Percentiles rank a stretch among this genome's conserved stretches.
These are phyloP conservation scores for Dioscorea alata DNA, from an alignment of 106 monocot genomes.

Conservation along the genomic window DNA sequence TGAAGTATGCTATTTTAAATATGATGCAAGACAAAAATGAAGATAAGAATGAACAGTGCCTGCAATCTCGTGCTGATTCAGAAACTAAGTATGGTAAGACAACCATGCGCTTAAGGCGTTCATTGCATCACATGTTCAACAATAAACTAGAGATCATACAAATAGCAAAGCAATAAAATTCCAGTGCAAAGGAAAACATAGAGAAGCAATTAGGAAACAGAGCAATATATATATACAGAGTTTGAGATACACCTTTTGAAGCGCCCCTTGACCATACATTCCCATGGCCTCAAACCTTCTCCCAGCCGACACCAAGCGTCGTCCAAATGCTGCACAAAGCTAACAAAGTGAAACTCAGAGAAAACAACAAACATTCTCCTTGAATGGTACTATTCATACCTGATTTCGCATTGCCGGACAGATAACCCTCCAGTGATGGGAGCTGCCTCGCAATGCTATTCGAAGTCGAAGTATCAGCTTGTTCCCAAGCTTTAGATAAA, in stretches of 20 bases:
- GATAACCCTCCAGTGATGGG: conserved; percentile 39
- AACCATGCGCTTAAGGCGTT: too few species aligned
- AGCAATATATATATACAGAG: not conserved
- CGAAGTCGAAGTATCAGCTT: conserved; percentile 54
- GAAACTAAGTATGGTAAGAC: not conserved
- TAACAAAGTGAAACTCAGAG: not conserved
- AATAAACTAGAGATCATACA: not conserved
- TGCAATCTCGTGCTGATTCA: not conserved
- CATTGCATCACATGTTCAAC: not conserved
- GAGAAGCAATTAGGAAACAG: not conserved
- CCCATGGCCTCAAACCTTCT: conserved; percentile 69
- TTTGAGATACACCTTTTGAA: conserved; percentile 32
- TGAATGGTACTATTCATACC: conserved; percentile 20
- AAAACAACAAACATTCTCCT: not conserved
- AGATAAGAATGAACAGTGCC: not conserved
- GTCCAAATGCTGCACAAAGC: conserved; percentile 52
- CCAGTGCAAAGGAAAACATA: not conserved
- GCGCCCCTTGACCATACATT: conserved; percentile 60
- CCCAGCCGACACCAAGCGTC: conserved; percentile 53
- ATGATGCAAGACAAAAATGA: not conserved
- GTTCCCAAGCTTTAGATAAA: conserved; percentile 63
- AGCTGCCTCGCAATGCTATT: conserved; percentile 36
- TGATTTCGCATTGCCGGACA: conserved; percentile 39
- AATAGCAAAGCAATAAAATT: not conserved
- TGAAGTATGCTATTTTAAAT: not conserved